Evolutionary conservation across 2,329 filamentous ascomycete genomes (phyloP).

Genomic region (Thermomyces lanuginosus): DNA sequence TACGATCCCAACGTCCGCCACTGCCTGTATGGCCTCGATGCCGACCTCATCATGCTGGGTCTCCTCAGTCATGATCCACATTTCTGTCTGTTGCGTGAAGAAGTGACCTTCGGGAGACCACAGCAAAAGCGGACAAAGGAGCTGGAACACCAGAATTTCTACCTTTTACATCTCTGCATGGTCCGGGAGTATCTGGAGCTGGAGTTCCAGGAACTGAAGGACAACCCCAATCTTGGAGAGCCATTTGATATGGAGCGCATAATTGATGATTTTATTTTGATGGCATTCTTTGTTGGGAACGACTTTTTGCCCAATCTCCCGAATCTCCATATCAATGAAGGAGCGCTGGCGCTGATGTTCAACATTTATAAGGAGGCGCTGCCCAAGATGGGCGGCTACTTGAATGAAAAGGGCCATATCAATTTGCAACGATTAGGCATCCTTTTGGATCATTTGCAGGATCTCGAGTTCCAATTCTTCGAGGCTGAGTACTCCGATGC

Average conservation of each 20-base stretch:
- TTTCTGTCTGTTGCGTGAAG: constrained; percentile 90
- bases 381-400: constrained; percentile 77
- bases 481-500: constrained; percentile 78
- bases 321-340: constrained; percentile 94
- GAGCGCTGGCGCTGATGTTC: constrained; percentile 93
- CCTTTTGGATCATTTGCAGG: constrained; percentile 67
- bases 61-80: constrained; percentile 94
- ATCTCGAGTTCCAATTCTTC: constrained; percentile 84
- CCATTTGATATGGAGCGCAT: constrained; percentile 86
- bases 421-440: constrained; percentile 64
- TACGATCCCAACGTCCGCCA: constrained; percentile 91
- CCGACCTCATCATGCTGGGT: constrained; percentile 96
- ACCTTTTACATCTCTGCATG: constrained; percentile 89
- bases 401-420: constrained; percentile 88
- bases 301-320: constrained; percentile 97
- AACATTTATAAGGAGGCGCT: constrained; percentile 84
- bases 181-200: constrained; percentile 92
- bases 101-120: constrained; percentile 89
- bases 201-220: constrained; percentile 84
- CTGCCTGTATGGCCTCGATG: constrained; percentile 92
- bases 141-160: constrained; percentile 97
- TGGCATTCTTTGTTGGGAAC: constrained; percentile 98
- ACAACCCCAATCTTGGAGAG: constrained; percentile 54
- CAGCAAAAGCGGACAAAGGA: constrained; percentile 84
- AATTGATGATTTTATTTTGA: constrained; percentile 98